These are phyloP conservation scores for Naganishia sp. DNA, from an alignment of 1,284 basidiomycete species.

Conservation along the genomic window DNA sequence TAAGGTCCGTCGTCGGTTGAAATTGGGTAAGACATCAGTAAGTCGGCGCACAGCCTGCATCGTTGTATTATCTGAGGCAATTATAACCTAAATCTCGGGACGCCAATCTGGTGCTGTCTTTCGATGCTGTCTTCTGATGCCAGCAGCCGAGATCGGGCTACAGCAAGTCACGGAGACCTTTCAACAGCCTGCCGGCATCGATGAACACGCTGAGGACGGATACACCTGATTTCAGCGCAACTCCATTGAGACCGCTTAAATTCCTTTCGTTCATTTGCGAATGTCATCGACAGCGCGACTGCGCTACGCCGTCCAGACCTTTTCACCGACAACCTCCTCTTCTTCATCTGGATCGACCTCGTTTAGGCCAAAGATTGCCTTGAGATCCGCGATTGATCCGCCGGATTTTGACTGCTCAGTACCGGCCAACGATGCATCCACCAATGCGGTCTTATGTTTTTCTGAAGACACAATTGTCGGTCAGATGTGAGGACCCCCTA, in stretches of 20 bases:
- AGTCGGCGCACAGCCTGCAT: too few species aligned
- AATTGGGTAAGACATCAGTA: background rate
- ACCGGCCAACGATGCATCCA: conserved; percentile 51
- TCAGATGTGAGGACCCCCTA: background rate
- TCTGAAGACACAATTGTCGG: conserved; percentile 36
- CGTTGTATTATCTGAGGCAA: too few species aligned
- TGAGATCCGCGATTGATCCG: conserved; percentile 51
- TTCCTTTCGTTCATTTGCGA: too few species aligned
- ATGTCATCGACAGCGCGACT: too few species aligned
- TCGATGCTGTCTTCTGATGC: too few species aligned
- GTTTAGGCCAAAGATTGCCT: conserved; percentile 52
- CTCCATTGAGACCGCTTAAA: too few species aligned
- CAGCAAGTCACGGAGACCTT: too few species aligned
- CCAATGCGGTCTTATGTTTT: conserved; percentile 52
- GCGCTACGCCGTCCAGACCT: conserved; percentile 13
- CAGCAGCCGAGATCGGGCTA: too few species aligned
- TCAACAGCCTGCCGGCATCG: background rate
- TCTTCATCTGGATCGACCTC: conserved; percentile 40
- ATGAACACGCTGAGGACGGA: too few species aligned
- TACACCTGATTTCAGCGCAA: too few species aligned
- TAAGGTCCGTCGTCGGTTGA: conserved; percentile 53
- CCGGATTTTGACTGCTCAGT: conserved; percentile 42
- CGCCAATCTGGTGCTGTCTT: too few species aligned
- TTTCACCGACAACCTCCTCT: conserved; percentile 22
- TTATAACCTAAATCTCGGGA: too few species aligned